Evolutionary conservation across 306 rosid species (phyloP).

Genomic region (Corylus americana): DNA sequence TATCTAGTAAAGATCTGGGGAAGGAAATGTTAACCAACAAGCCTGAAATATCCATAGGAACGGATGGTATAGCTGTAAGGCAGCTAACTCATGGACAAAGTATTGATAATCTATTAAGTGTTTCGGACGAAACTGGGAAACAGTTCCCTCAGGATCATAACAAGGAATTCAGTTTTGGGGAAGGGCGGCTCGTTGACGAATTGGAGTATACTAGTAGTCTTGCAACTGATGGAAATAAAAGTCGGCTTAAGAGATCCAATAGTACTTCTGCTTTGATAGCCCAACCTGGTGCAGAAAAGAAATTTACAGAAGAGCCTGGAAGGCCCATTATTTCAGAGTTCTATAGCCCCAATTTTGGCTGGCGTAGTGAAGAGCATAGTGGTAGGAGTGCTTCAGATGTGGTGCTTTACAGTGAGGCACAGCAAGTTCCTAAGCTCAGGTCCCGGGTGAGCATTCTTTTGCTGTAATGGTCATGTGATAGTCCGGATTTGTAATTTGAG

Average conservation of each 20-base stretch:
- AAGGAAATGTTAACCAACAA: conserved; percentile 45
- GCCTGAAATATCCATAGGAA: conserved; percentile 38
- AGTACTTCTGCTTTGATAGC: conserved; percentile 67
- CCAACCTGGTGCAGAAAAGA: conserved; percentile 41
- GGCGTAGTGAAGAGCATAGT: conserved; percentile 45
- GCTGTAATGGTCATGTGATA: conserved; percentile 21
- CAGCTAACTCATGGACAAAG: conserved; percentile 29
- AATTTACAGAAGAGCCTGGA: conserved; percentile 35
- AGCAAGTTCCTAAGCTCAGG: conserved; percentile 73
- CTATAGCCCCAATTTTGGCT: conserved; percentile 56
- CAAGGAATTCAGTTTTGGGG: conserved; percentile 35
- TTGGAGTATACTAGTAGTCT: conserved; percentile 28
- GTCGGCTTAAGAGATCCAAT: conserved; percentile 66
- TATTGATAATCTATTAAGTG: conserved; percentile 45
- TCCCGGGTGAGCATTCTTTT: conserved; percentile 72
- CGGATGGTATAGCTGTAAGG: conserved; percentile 40
- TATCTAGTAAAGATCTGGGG: conserved; percentile 31
- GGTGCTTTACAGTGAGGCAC: conserved; percentile 55
- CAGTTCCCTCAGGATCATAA: conserved; percentile 40
- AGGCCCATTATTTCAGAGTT: conserved; percentile 72
- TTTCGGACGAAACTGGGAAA: conserved; percentile 33
- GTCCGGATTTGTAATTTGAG: conserved; percentile 4
- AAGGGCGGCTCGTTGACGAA: conserved; percentile 42
- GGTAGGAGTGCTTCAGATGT: conserved; percentile 64
- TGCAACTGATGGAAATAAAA: conserved; percentile 44